Base-by-base conservation (phyloP, 768 basidiomycete species). In the Tricholoma furcatifolium region DNA sequence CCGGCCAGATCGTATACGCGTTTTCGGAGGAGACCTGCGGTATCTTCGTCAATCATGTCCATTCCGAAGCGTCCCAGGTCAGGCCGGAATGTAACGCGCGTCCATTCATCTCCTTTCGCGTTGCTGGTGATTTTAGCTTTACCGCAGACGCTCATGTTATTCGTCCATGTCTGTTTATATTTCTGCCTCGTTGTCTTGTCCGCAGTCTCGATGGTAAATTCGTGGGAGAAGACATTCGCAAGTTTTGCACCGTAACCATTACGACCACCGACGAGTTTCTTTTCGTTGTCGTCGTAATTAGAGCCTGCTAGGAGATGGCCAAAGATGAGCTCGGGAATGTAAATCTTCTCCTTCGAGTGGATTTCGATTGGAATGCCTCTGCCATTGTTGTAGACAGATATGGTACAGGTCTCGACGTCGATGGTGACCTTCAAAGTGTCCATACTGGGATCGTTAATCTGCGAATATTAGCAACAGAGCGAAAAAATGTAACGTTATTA, bases 241-340 rank as follows among this genome's bases (percentile, higher is more conserved):
- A 99, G 80, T 67, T 99, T 99, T 47, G 97, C 97, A 62, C 97
- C 97, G 64, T 93, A 98, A 64, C 97, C 97, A 63, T 99, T 99
- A 64, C 97, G 85, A 69, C 97, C 97, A 70, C 97, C 97, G 0
- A 94, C 98, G 44, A 98, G 80, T 72, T 97, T 98, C 81, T 94
- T 97, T 75, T 99, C 95, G 69, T 94, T 89, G 62, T 99, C 97
- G 68, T 99, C 96, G 64, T 96, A 98, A 75, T 98, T 98, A 41
- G 93, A 96, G 10, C 88, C 91, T 1, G 96, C 91, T 20, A 98
- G 78, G 15, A 99, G 80, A 66, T 97, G 87, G 6, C 97, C 97
- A 61, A 99, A 99, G 62, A 99, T 98, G 55, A 99, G 79, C 65
- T 98, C 93, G 0, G 97, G 97, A 51, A 99, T 97, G 67, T 91